These are phyloP conservation scores for Candida xiaguanensis DNA, from an alignment of 805 yeast species.

Conservation along the genomic window DNA sequence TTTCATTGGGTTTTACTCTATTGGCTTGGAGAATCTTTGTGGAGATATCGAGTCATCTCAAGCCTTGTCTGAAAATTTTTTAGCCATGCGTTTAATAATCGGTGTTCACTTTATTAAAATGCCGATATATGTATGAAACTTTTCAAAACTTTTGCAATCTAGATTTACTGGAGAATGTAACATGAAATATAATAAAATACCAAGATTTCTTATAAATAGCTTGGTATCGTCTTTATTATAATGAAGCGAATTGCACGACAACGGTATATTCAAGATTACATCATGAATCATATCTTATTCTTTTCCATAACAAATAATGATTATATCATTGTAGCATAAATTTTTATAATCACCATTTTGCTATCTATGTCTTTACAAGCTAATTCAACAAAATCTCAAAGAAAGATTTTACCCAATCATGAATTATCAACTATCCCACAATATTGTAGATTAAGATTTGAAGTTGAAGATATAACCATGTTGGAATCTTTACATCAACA, in stretches of 20 bases:
- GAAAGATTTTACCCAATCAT: slow-evolving; percentile 5
- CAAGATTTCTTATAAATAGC: not conserved
- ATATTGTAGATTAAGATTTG: slow-evolving; percentile 4
- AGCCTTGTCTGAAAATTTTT: not conserved
- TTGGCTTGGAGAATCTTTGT: too few relatives aligned
- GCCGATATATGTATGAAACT: not conserved
- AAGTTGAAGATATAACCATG: not conserved
- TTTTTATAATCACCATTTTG: not conserved
- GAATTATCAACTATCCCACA: not conserved
- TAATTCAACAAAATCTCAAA: not conserved
- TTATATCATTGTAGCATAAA: too few relatives aligned
- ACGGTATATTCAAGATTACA: too few relatives aligned
- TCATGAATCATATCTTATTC: too few relatives aligned
- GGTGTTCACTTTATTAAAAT: too few relatives aligned
- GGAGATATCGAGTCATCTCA: not conserved
- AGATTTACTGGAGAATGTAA: not conserved
- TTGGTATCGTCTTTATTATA: not conserved
- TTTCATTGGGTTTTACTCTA: too few relatives aligned
- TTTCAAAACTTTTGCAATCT: not conserved
- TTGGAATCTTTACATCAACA: not conserved
- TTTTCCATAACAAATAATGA: too few relatives aligned
- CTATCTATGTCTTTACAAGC: not conserved
- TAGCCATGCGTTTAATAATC: not conserved
- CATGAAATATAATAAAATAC: not conserved
- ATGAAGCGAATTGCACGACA: too few relatives aligned